Base-by-base conservation (phyloP, 352 stramenopile species). In the Pythium biforme region DNA sequence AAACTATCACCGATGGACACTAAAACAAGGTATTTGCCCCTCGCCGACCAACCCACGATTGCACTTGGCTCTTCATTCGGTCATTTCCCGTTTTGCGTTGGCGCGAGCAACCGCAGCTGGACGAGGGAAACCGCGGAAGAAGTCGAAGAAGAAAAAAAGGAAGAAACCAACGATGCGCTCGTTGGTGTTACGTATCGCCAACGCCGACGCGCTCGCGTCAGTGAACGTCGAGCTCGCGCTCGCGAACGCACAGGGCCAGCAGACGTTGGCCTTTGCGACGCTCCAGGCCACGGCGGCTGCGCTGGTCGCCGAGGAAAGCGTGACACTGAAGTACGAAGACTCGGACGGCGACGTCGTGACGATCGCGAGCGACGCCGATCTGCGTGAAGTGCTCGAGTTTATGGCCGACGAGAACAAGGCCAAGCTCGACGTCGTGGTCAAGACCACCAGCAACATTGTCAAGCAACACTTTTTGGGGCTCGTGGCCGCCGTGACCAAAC, bases 281-380 rank as follows among this genome's bases (percentile, higher is more conserved):
- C 56, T 83, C 7, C 55, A 60, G n/a, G 59, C 51, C 31, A 66
- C 41, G 17, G 66, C 67, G 20, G 68, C 63, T 9, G 55, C 53
- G 20, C 50, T 74, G 34, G 26, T 74, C 19, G 66, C 31, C 14
- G 62, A 66, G 29, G 71, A 68, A 43, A 23, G 46, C 25, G 40
- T 81, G 64, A 46, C 66, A 25, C 55, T 86, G 15, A 75, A 72
- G 47, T 89, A 89, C 61, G 72, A 68, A 50, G 80, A 89, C 66
- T 79, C 70, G 49, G 80, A 87, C 47, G 76, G 77, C 12, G 80
- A 89, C 54, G 41, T 73, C 23, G 77, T 89, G 33, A 86, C 80
- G 55, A 76, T 89, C 27, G 74, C 68, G 1, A 75, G 67, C 53
- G 74, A 86, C 55, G 66, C 70, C 19, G 80, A 89, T 62, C 55